These are phyloP conservation scores for Voacanga thouarsii DNA, from an alignment of 257 asterid species.

Conservation along the genomic window DNA sequence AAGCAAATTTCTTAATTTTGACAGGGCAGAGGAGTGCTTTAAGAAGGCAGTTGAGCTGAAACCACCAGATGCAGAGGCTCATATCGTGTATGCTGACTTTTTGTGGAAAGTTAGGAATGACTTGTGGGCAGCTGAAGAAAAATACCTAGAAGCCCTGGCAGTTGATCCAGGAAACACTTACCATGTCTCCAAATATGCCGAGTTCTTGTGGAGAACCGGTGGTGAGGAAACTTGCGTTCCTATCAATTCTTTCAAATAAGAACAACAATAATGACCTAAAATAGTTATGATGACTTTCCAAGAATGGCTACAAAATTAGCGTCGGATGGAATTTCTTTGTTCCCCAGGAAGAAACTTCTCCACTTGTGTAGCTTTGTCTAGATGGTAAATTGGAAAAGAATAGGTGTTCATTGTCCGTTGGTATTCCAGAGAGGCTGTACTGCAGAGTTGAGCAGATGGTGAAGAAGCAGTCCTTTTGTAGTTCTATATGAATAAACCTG, in stretches of 20 bases:
- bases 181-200: conserved; percentile 56
- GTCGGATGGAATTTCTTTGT: neutral
- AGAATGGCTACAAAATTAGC: neutral
- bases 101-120: conserved; percentile 69
- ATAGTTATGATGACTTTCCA: neutral
- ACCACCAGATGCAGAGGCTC: conserved; percentile 66
- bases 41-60: conserved; percentile 56
- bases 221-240: conserved; percentile 86
- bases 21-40: conserved; percentile 89
- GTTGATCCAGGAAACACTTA: conserved; percentile 53
- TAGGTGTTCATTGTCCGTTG: neutral
- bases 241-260: conserved; percentile 25
- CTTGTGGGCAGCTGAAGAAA: conserved; percentile 65
- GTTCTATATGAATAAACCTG: neutral
- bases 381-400: neutral
- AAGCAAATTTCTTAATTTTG: neutral
- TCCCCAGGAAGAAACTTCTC: neutral
- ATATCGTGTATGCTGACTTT: conserved; percentile 64
- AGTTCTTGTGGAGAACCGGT: conserved; percentile 89
- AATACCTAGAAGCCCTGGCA: conserved; percentile 55
- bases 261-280: neutral
- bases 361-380: neutral
- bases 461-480: neutral
- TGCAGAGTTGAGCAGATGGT: neutral
- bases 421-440: neutral